Conservation (phyloP, 2,329 filamentous ascomycete species). For the Hypoxylon sp. region DNA sequence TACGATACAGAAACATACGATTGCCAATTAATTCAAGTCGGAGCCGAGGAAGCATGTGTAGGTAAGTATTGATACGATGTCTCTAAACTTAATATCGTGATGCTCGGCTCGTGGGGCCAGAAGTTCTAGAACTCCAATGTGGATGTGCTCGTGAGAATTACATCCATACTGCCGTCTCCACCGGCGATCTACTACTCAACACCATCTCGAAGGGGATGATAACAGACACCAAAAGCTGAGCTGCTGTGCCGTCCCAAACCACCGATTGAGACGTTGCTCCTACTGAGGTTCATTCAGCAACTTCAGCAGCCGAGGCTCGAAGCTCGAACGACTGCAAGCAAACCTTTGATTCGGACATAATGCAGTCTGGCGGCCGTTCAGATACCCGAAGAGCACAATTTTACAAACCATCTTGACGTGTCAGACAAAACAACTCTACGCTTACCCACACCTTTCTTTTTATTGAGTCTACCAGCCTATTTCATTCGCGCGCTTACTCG, state of each 20-base stretch:
- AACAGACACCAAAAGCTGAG: background rate
- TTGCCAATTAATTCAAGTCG: background rate
- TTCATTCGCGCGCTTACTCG: conserved; percentile 7
- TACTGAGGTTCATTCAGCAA: background rate
- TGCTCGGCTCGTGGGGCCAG: background rate
- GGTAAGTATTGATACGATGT: background rate
- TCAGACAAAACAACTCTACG: background rate
- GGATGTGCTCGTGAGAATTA: background rate
- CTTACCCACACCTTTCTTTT: background rate
- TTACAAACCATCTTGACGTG: background rate
- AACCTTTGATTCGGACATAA: conserved; percentile 2
- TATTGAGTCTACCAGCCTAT: background rate
- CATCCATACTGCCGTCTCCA: background rate
- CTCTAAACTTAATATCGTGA: background rate
- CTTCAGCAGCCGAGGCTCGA: background rate
- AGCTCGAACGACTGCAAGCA: background rate
- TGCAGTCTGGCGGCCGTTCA: conserved; percentile 4
- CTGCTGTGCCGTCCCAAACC: background rate
- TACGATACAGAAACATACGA: background rate
- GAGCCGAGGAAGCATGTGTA: background rate
- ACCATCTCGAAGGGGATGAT: background rate
- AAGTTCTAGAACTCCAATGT: background rate
- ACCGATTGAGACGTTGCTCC: background rate
- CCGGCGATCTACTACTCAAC: background rate
- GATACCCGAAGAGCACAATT: conserved; percentile 1